These are phyloP conservation scores for Erigeron philadelphicus DNA, from an alignment of 140 eudicot species.

Conservation along the genomic window DNA sequence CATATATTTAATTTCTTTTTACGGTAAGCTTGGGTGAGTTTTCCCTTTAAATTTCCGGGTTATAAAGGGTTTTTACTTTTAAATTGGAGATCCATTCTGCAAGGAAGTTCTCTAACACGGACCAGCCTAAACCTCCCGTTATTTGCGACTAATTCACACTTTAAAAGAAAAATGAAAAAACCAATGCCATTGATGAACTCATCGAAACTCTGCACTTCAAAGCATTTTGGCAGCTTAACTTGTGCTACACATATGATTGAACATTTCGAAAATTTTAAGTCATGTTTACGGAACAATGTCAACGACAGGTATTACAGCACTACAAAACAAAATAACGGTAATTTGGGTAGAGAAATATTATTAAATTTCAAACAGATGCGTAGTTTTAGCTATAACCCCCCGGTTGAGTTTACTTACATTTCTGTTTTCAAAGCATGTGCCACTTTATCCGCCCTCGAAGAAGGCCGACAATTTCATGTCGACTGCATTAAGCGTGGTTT, in stretches of 20 bases:
- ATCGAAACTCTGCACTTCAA: slow-evolving; percentile 28
- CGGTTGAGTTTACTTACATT: slow-evolving; percentile 49
- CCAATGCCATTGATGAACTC: too few relatives aligned
- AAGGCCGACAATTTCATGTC: slow-evolving; percentile 50
- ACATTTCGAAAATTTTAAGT: slow-evolving; percentile 18
- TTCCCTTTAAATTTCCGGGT: too few relatives aligned
- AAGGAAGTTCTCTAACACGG: too few relatives aligned
- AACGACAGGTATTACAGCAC: slow-evolving; percentile 28
- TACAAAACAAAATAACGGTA: background rate
- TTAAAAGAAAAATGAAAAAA: too few relatives aligned
- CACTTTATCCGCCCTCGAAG: slow-evolving; percentile 35
- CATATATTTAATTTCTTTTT: too few relatives aligned
- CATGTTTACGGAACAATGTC: slow-evolving; percentile 30
- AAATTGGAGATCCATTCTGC: too few relatives aligned
- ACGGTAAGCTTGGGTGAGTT: too few relatives aligned
- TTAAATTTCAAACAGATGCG: slow-evolving; percentile 40
- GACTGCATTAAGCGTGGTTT: slow-evolving; percentile 57
- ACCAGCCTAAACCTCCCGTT: too few relatives aligned
- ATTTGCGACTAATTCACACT: too few relatives aligned
- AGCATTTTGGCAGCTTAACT: slow-evolving; percentile 16
- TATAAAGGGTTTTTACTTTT: too few relatives aligned
- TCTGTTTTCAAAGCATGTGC: slow-evolving; percentile 64
- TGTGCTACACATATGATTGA: slow-evolving; percentile 13
- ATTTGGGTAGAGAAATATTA: slow-evolving; percentile 27
- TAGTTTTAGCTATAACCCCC: slow-evolving; percentile 20